Evolutionary conservation across 371 early-diverging fungal species (phyloP).

Genomic region (Circinella minor): DNA sequence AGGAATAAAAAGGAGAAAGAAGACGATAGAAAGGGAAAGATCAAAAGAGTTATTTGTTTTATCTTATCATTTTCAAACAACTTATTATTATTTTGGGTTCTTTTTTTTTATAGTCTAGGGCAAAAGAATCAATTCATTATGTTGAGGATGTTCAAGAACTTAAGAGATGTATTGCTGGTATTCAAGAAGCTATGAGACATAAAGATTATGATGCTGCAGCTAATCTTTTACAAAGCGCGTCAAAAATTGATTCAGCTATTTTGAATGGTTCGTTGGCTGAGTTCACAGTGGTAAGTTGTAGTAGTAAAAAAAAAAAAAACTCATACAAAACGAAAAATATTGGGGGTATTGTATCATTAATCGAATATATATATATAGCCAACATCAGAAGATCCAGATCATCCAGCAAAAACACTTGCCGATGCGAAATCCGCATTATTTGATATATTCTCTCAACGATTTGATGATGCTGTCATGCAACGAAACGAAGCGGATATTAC

Average conservation of each 20-base stretch:
- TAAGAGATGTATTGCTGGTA: slow-evolving; percentile 73
- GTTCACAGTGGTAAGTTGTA: slow-evolving; percentile 54
- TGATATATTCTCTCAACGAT: slow-evolving; percentile 72
- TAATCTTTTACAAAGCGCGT: slow-evolving; percentile 67
- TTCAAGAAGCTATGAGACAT: slow-evolving; percentile 70
- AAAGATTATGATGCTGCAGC: slow-evolving; percentile 84
- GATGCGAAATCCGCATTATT: slow-evolving; percentile 67
- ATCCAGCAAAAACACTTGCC: slow-evolving; percentile 66
- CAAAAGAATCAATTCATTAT: slow-evolving; percentile 69
- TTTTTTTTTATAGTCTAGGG: slow-evolving; percentile 54
- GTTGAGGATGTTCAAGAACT: slow-evolving; percentile 81
- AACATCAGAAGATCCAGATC: slow-evolving; percentile 65
- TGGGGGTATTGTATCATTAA: background rate
- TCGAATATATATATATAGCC: slow-evolving; percentile 37
- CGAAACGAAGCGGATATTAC: slow-evolving; percentile 78
- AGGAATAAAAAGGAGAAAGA: background rate
- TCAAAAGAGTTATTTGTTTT: too few relatives aligned
- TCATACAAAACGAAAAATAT: background rate
- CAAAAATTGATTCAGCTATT: slow-evolving; percentile 62
- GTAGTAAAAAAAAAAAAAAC: background rate
- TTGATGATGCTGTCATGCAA: slow-evolving; percentile 77
- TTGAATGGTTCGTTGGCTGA: slow-evolving; percentile 77
- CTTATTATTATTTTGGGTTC: background rate
- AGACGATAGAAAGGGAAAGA: too few relatives aligned
- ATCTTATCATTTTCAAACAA: too few relatives aligned